Base-by-base conservation (phyloP, 805 yeast species). In the Yarrowia yakushimensis region DNA sequence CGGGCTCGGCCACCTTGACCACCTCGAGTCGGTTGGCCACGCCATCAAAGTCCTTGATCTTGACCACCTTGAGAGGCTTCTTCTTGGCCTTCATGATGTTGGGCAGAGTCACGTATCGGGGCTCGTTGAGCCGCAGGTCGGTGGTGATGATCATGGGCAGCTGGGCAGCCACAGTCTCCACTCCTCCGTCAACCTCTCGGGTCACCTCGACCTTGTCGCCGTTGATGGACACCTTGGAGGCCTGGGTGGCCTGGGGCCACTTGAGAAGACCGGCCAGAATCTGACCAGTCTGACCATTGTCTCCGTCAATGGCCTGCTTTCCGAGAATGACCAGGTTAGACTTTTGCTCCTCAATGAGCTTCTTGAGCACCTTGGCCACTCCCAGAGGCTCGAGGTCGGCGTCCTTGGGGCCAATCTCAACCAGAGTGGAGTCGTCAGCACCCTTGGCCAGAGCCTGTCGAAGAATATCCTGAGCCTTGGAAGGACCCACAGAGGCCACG, bases 61-160 rank as follows among this genome's bases (percentile, higher is more conserved):
- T 81, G 74, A 83, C 73, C 71, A 83, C 79, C 68, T 85, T 90
- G 73, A 92, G 79, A 4, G 97, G 97, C 80, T 90, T 92, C 84
- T 92, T 92, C 80, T 94, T 94, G 63, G 98, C 98, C 80, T 94
- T 94, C 98, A 94, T 94, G 78, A 92, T 83, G 74, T 93, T 94
- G 65, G 97, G 97, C 72, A 94, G 81, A 13, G 96, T 84, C n/a
- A 96, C 97, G 71, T 90, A 94, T 69, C 97, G 85, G 45, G 99
- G 99, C 72, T 85, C 94, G 74, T 94, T 94, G 71, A 94, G 82
- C 75, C 99, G 86, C 69, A 94, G 80, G 74, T 94, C 99, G 2
- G 98, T 87, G 27, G 97, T 92, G 69, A 94, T 83, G 61, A 94
- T 82, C 78, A 91, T 71, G 42, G 99, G 99, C 64, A 92, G 80